Evolutionary conservation across 345 rosid genomes (phyloP).

Genomic region (Crucihimalaya himalaica): DNA sequence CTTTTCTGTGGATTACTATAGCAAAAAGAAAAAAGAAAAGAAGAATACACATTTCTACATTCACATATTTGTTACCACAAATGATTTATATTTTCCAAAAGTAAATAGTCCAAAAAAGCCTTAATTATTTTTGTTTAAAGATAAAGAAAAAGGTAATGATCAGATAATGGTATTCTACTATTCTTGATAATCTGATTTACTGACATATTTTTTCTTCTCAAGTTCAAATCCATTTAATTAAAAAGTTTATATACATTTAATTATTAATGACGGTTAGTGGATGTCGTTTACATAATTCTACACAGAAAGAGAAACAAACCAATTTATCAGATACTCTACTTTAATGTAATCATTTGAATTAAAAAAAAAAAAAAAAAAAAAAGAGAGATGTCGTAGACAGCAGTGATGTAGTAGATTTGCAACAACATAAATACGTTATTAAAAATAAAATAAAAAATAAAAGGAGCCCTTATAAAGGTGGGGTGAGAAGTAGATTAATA

Average conservation of each 20-base stretch:
- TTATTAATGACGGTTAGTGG: not conserved
- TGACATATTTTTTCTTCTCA: not conserved
- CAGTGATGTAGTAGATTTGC: slow-evolving; percentile 34
- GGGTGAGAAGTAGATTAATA: slow-evolving; percentile 34
- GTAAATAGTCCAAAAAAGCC: not conserved
- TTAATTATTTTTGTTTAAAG: not conserved
- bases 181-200: not conserved
- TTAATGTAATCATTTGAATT: not conserved
- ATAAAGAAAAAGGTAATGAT: not conserved
- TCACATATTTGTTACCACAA: not conserved
- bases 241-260: too few relatives aligned
- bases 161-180: too few relatives aligned
- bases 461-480: not conserved
- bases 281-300: too few relatives aligned
- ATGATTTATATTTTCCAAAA: not conserved
- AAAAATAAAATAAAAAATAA: not conserved
- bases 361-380: not conserved
- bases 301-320: slow-evolving; percentile 9
- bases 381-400: slow-evolving; percentile 7
- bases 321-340: slow-evolving; percentile 3
- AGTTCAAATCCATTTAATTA: not conserved
- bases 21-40: not conserved
- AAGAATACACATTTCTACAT: not conserved
- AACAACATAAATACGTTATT: slow-evolving; percentile 23
- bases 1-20: not conserved